phyloP scores from a whole-genome alignment of 2,329 filamentous ascomycete genomes.

The Aspergillus chevalieri region DNA sequence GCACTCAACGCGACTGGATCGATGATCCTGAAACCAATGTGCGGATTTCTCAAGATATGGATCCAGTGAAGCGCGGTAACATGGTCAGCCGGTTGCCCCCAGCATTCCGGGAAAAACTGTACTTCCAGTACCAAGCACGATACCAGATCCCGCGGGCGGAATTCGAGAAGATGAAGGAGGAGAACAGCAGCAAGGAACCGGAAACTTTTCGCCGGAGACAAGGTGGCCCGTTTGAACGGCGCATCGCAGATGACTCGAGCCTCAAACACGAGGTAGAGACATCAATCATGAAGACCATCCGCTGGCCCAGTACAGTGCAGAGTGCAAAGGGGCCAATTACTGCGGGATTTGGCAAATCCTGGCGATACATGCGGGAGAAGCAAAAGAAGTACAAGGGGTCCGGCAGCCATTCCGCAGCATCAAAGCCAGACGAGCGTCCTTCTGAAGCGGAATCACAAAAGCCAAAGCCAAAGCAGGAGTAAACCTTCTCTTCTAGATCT shows the following conservation, averaged over 20 bases:
- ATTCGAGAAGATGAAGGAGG: slow-evolving; percentile 77
- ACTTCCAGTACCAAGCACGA: slow-evolving; percentile 91
- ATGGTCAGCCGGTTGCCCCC: slow-evolving; percentile 91
- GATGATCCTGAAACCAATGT: slow-evolving; percentile 60
- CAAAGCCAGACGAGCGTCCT: background rate
- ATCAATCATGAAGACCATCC: slow-evolving; percentile 80
- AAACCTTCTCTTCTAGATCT: slow-evolving; percentile 1
- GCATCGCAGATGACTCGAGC: slow-evolving; percentile 67
- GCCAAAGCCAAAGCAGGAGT: slow-evolving; percentile 12
- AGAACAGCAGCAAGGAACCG: slow-evolving; percentile 61
- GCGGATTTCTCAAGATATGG: slow-evolving; percentile 80
- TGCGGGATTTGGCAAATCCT: slow-evolving; percentile 62
- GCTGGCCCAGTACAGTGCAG: slow-evolving; percentile 86
- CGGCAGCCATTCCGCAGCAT: slow-evolving; percentile 22
- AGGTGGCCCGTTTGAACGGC: slow-evolving; percentile 77
- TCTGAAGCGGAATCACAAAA: slow-evolving; percentile 9
- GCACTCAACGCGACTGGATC: slow-evolving; percentile 56
- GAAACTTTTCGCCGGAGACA: slow-evolving; percentile 64
- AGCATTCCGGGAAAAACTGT: slow-evolving; percentile 79
- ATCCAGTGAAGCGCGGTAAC: slow-evolving; percentile 81
- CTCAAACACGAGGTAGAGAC: slow-evolving; percentile 65
- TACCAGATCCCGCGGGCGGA: slow-evolving; percentile 77
- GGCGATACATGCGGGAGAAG: slow-evolving; percentile 80
- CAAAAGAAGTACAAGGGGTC: slow-evolving; percentile 53
- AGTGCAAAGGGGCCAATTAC: slow-evolving; percentile 79